Evolutionary conservation across 441 rosid species (phyloP).

Genomic region (Syzygium malaccense): DNA sequence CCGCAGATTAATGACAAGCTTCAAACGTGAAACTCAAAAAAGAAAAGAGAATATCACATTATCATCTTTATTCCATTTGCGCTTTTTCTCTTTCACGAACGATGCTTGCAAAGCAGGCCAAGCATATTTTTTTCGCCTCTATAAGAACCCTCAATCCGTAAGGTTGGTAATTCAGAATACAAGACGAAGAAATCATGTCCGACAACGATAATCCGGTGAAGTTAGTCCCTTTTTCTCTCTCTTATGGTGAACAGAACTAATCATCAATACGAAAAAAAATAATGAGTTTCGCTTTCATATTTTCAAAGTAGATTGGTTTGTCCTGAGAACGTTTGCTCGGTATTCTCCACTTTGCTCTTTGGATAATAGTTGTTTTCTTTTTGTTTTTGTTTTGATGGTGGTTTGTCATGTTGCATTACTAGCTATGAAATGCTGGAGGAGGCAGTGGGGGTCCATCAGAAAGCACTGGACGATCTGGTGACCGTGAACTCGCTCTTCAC

Average conservation of each 20-base stretch:
- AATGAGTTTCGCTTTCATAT: background rate
- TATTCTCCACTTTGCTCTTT: background rate
- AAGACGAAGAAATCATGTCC: background rate
- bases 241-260: background rate
- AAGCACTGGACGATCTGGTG: conserved; percentile 1
- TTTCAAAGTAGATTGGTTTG: background rate
- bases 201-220: rapidly evolving
- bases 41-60: background rate
- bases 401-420: background rate
- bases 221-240: background rate
- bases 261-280: background rate
- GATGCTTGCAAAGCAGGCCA: background rate
- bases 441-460: background rate
- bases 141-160: background rate
- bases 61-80: background rate
- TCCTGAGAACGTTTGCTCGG: background rate
- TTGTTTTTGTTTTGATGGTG: background rate
- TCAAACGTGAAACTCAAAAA: background rate
- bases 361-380: background rate
- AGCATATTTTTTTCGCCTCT: background rate
- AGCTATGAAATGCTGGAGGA: background rate
- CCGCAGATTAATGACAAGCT: background rate
- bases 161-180: background rate
- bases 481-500: background rate
- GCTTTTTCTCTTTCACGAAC: background rate